A percentile compares a stretch with the other conserved stretches of the same genome.
phyloP scores from a whole-genome alignment of 1,284 basidiomycete species.

The Microbotryum silenes-acaulis region DNA sequence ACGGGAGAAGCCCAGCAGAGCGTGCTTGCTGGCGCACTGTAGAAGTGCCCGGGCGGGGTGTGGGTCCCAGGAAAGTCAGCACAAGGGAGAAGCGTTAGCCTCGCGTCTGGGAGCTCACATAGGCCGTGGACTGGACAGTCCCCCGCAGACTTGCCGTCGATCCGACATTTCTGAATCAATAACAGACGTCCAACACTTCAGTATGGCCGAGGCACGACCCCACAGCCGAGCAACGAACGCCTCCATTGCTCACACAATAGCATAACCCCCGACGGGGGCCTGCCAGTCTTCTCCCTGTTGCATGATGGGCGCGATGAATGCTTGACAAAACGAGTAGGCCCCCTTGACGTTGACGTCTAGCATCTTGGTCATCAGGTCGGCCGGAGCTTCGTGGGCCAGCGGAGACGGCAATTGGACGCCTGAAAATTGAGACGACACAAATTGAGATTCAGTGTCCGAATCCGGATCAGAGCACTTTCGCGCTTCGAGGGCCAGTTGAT shows the following conservation, averaged over 20 bases:
- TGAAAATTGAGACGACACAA: not conserved
- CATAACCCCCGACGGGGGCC: constrained; percentile 10
- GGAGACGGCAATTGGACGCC: constrained; percentile 19
- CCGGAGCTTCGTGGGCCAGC: not conserved
- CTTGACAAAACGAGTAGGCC: constrained; percentile 21
- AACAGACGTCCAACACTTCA: too few relatives aligned
- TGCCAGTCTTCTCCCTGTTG: not conserved
- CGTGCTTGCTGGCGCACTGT: constrained; percentile 30
- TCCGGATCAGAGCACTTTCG: too few relatives aligned
- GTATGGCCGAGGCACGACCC: not conserved
- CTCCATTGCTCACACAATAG: constrained; percentile 17
- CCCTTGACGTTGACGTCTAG: constrained; percentile 23
- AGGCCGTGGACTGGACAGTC: constrained; percentile 1
- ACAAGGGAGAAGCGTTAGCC: too few relatives aligned
- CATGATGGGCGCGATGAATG: constrained; percentile 4
- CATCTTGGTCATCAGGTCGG: constrained; percentile 8
- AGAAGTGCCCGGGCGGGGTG: not conserved
- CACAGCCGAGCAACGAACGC: not conserved
- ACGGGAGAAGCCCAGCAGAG: constrained; percentile 22
- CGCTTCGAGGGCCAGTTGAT: not conserved
- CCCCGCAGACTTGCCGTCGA: constrained; percentile 18
- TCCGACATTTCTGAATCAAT: constrained; percentile 17
- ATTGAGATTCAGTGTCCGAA: too few relatives aligned
- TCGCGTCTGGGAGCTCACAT: constrained; percentile 4
- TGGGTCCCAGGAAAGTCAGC: not conserved